Evolutionary conservation across 2,329 filamentous ascomycete species (phyloP), one percentile per base, ranked within the genome.

Genomic region (Stachybotrys chlorohalonatus): DNA sequence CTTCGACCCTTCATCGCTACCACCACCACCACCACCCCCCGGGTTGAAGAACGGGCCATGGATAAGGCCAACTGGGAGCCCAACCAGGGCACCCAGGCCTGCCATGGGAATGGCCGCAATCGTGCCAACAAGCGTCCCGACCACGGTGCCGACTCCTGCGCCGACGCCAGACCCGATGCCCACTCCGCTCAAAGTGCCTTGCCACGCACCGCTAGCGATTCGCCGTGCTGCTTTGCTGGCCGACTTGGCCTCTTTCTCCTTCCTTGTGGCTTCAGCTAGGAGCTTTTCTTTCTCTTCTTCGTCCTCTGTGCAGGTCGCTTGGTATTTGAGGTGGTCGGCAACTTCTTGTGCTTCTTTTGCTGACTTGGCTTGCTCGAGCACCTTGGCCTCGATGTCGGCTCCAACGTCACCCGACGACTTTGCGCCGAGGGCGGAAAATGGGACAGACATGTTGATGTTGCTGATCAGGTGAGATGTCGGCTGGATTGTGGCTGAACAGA

Each of bases 51-150:
- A 54, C 3, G 53, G 53, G 3, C 53, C 53, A 47, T 54, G 47
- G 24, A 54, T 51, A 2, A 54, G 39, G 30, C 53, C 53, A 16
- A 54, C 48, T 1, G 53, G 53, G 11, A 54, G 30, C 53, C 53
- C 53, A 13, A 54, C 46, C 47, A 54, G 49, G 3, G 53, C 53
- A 45, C 53, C 53, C 42, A 54, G 49, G 13, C 53, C 53, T 16
- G 53, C 47, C 53, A 51, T 51, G n/a, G 53, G 53, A 17, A 54
- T 54, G 15, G 53, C 30, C n/a, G 53, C 53, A 49, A 54, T 51
- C n/a, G 53, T 54, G 9, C 53, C 53, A 6, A 54, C 53, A 3
- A 54, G 53, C 5, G 53, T 51, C 7, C 53, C 53, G 9, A 54
- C 53, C 6, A 54, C n/a, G 5, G 53, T 49, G 8, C 53, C 53